Conservation (phyloP, 345 rosid genomes). For the Populus tremula region DNA sequence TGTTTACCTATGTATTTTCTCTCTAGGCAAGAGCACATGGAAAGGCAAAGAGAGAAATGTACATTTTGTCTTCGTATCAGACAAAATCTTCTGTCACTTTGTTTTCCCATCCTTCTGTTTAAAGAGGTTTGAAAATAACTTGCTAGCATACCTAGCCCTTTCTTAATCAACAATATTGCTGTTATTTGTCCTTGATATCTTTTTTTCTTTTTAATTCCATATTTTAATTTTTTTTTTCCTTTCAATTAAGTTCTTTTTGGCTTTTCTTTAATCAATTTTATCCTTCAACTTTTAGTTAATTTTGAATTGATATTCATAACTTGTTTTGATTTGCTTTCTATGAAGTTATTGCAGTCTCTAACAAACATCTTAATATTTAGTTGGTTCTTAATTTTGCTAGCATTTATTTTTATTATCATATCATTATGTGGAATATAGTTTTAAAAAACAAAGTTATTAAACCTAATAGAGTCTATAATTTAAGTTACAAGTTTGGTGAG, state of each 20-base stretch:
- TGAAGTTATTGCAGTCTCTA: fast-evolving
- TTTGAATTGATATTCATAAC: background rate
- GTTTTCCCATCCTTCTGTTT: constrained; percentile 4
- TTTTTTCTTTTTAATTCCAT: too few species aligned
- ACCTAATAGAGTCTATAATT: too few species aligned
- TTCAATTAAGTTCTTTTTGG: too few species aligned
- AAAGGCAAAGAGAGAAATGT: constrained; percentile 15
- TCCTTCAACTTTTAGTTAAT: background rate
- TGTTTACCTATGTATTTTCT: constrained; percentile 3
- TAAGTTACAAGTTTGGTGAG: too few species aligned
- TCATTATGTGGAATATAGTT: too few species aligned
- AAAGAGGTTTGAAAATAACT: background rate
- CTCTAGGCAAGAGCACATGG: constrained; percentile 23
- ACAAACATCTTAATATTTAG: too few species aligned
- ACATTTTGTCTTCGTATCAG: constrained; percentile 27
- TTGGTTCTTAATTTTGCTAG: too few species aligned
- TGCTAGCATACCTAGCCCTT: background rate
- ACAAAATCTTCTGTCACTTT: constrained; percentile 23
- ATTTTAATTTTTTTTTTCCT: too few species aligned
- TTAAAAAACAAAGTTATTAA: too few species aligned
- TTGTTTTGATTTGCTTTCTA: background rate
- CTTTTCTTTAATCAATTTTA: too few species aligned
- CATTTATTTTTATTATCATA: too few species aligned
- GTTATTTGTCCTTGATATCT: background rate
- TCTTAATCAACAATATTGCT: constrained; percentile 9